These are phyloP conservation scores for Pythium angustatum DNA, from an alignment of 352 stramenopile species.

Conservation along the genomic window DNA sequence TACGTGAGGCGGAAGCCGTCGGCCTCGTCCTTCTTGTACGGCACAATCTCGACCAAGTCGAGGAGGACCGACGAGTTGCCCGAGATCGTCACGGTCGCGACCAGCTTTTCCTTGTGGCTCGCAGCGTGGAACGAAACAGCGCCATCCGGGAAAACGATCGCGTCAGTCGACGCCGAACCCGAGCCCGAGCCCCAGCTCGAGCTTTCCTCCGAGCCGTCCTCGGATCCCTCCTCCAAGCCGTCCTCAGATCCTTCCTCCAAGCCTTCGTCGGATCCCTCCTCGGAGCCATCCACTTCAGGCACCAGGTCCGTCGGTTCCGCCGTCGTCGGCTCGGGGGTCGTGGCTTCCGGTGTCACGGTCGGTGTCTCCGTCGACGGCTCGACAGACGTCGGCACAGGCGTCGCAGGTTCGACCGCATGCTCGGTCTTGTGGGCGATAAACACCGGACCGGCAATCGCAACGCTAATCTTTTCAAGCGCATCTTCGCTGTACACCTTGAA, in stretches of 20 bases:
- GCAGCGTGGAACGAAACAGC: constrained; percentile 31
- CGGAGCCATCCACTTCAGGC: too few relatives aligned
- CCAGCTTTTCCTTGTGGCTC: constrained; percentile 35
- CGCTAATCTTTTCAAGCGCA: constrained; percentile 28
- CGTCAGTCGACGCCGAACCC: constrained; percentile 21
- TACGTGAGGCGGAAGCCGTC: constrained; percentile 51
- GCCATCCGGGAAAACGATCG: constrained; percentile 38
- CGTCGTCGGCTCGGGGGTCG: constrained; percentile 3
- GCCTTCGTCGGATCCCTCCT: neutral
- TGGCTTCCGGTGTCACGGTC: constrained; percentile 2
- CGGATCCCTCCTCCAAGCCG: constrained; percentile 13
- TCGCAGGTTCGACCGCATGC: neutral
- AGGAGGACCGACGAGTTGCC: constrained; percentile 59
- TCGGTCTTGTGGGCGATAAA: constrained; percentile 14
- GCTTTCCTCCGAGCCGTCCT: constrained; percentile 24
- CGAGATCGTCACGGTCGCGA: constrained; percentile 55
- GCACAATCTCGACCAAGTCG: constrained; percentile 41
- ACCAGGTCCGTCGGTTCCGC: constrained; percentile 1
- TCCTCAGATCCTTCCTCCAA: neutral
- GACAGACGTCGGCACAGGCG: constrained; percentile 12
- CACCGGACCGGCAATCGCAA: constrained; percentile 24
- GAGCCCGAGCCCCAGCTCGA: constrained; percentile 20
- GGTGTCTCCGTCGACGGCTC: constrained; percentile 13
- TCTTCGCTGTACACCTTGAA: constrained; percentile 30
- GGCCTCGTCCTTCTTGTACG: constrained; percentile 37